Base-by-base conservation (phyloP, 129 eudicot genomes). In the Flaveria bidentis region DNA sequence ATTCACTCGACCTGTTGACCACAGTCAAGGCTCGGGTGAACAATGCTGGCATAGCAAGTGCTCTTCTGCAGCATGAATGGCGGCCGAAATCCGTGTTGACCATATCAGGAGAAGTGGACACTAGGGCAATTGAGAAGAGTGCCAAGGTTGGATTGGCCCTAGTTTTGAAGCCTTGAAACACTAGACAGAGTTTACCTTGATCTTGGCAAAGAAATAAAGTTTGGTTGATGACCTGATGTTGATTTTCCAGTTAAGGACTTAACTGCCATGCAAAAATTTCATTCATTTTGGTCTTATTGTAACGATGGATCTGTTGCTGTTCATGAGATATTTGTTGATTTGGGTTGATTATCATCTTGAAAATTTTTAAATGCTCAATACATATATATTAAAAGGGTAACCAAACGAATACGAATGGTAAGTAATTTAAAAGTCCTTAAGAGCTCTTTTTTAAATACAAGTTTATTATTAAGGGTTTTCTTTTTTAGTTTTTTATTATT, bases 81-180 rank as follows among this genome's bases (percentile, higher is more conserved):
- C 90, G 88, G 66, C 96, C 91, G 11, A 92, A 84, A 56, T 88
- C 94, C 15, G 64, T 87, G 55, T 75, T 90, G 81, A 90, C 98
- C 25, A 84, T 92, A 18, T 89, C 98, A 0, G 98, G 96, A 28
- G 98, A 89, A 75, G 98, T 92, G 64, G 98, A 92, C 85, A 86
- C 94, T 5, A 74, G 82, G 81, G 96, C 96, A 2, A 83, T 90
- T 16, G 98, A 92, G 49, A 92, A 92, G 80, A 92, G 90, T 69
- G 96, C 98, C 7, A 92, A 92, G 82, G 85, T 92, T 58, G 98
- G 96, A 52, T 77, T 92, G 60, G 93, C 94, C 64, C 23, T 92
- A 41, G 91, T 89, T 75, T 82, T 90, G 44, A 92, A 90, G 86
- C 96, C 98, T 23, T 89, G 87, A 87, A 72, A 25, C 16, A 18